Evolutionary conservation across 2,329 filamentous ascomycete genomes (phyloP), one percentile per base, ranked within the genome.

Genomic region (Ophiostoma quercus): DNA sequence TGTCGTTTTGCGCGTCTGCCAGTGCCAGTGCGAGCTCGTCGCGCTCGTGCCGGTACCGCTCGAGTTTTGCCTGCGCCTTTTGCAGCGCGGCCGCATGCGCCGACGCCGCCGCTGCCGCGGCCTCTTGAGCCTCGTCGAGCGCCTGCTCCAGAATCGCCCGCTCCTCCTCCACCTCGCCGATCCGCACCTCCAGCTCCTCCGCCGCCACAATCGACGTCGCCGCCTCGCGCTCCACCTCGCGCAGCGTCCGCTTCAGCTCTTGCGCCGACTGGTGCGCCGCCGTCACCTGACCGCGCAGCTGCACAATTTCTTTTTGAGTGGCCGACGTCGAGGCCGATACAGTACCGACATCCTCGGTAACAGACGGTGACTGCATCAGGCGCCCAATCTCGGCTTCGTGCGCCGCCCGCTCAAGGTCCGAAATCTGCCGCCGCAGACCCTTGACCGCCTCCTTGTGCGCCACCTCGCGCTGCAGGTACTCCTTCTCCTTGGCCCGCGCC

Each of bases 351-450:
- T 77, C 74, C 9, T 85, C 86, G 1, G 69, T 69, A 16, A 25
- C 67, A 29, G 82, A 80, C 2, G 83, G 82, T 14, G 83, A 82
- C 47, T 74, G 73, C 29, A 79, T 77, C 34, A 87, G 76, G 12
- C 81, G 82, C 22, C 84, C 84, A 57, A 88, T 82, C 65, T 88
- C 73, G 6, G 85, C 82, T 71, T 92, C 87, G 73, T 91, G 88
- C 4, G 89, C 81, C 71, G 89, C 86, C 57, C 85, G 84, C 76
- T 92, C 90, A 19, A 92, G 83, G 47, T 91, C 87, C 1, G 84
- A 81, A 67, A 92, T 84, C 70, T 89, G 85, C 66, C 84, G 83
- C 77, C 90, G 90, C 71, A 91, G 84, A 25, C 82, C 80, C 71
- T 88, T 88, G 71, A 90, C 82, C 1, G 82, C 79, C 39, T 89